Conservation (phyloP, 345 rosid species). For the Camelina laxa region DNA sequence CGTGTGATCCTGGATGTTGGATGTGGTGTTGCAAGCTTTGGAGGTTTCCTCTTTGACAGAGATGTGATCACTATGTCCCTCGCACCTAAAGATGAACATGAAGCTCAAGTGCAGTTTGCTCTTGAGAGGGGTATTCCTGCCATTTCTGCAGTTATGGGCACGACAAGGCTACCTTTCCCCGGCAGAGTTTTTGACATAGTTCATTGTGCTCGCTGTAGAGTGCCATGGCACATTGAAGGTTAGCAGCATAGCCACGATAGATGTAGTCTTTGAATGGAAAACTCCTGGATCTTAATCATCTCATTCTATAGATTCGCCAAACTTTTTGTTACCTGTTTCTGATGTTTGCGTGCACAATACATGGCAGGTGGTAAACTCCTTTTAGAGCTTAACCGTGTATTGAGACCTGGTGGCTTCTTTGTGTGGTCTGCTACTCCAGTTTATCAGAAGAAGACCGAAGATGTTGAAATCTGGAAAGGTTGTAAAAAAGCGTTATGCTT, state of each 20-base stretch:
- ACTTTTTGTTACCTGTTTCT: conserved; percentile 5
- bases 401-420: conserved; percentile 93
- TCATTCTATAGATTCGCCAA: conserved; percentile 5
- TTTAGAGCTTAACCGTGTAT: conserved; percentile 81
- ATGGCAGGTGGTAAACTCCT: conserved; percentile 87
- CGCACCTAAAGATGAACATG: conserved; percentile 99
- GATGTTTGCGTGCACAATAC: conserved; percentile 19
- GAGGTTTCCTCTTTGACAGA: conserved; percentile 92
- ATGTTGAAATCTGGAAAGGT: conserved; percentile 94
- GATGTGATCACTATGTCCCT: conserved; percentile 89
- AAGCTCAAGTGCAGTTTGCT: conserved; percentile 97
- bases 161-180: conserved; percentile 92
- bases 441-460: conserved; percentile 77
- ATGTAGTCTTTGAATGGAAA: conserved; percentile 23
- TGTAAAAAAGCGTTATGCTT: conserved; percentile 20
- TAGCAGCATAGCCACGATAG: conserved; percentile 15
- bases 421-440: conserved; percentile 99
- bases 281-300: neutral
- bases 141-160: conserved; percentile 98
- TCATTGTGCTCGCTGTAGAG: conserved; percentile 99
- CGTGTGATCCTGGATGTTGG: conserved; percentile 96
- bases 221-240: conserved; percentile 99
- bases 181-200: conserved; percentile 86
- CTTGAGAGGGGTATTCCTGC: conserved; percentile 99
- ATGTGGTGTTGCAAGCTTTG: conserved; percentile 99